Evolutionary conservation across 805 yeast genomes (phyloP), one percentile per base, ranked within the genome.

Genomic region (Yamadazyma sp.): DNA sequence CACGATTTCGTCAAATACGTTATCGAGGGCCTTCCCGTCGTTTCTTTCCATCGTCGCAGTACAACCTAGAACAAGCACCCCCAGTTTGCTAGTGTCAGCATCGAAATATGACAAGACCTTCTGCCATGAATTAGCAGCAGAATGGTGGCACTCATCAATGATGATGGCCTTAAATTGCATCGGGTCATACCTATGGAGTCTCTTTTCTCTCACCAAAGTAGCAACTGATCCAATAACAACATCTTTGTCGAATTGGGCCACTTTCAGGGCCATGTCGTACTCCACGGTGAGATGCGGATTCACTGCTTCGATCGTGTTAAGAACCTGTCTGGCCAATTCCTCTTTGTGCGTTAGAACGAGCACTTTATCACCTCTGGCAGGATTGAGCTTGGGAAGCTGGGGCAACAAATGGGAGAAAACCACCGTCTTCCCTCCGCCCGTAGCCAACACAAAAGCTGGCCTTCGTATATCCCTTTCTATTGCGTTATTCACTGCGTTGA

Each of bases 371-470:
- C 73, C 70, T 18, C 54, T 41, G 3, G 46, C 45, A 0, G 57
- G 55, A 0, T 47, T 37, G 3, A 43, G 29, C 0, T 73, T 70
- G 28, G 52, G 42, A 5, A 77, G 56, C 27, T 62, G 52, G 0
- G 77, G 71, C 3, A 84, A 73, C 28, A 83, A 47, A 45, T 73
- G 73, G 0, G 84, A 59, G 53, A 87, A 84, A 1, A 86, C 79
- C 9, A 88, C 87, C 0, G 97, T 90, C 51, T 90, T 90, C 4
- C 98, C 98, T 9, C 95, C 93, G 0, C 98, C 98, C 0, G 98
- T 91, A 10, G 96, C 95, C 25, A 90, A 58, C 19, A 88, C 83
- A 2, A 88, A 89, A 0, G 91, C 96, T 0, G 88, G 75, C 32
- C 93, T 66, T 13, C 70, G 59, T 2, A 59, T 48, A 1, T 82